phyloP scores from a whole-genome alignment of 345 rosid genomes.

The Stellera chamaejasme region DNA sequence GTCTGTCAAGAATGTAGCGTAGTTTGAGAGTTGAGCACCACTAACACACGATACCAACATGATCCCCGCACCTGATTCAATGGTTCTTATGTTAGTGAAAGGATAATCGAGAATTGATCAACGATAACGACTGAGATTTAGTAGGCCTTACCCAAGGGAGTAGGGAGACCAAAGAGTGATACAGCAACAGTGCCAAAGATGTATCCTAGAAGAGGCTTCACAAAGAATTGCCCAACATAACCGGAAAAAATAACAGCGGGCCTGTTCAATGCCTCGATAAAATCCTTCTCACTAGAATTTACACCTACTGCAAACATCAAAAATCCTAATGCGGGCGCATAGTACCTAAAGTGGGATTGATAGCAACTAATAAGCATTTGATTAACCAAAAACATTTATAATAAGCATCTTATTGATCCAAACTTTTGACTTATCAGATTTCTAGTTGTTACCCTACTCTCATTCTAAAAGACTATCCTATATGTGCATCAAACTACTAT shows the following conservation, averaged over 20 bases:
- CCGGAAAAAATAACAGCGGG: conserved; percentile 72
- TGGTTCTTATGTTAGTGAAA: conserved; percentile 4
- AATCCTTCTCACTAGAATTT: conserved; percentile 83
- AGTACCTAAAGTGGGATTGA: conserved; percentile 51
- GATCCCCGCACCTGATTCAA: conserved; percentile 70
- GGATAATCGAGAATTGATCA: neutral
- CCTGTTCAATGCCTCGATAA: conserved; percentile 76
- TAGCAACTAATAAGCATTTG: conserved; percentile 7
- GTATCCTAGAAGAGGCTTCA: conserved; percentile 88
- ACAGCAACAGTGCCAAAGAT: conserved; percentile 65
- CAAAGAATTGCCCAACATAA: conserved; percentile 67
- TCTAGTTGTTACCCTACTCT: no score
- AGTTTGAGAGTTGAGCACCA: conserved; percentile 93
- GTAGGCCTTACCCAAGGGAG: conserved; percentile 47
- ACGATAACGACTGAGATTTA: neutral
- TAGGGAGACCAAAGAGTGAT: conserved; percentile 65
- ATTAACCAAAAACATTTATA: neutral
- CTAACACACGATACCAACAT: conserved; percentile 97
- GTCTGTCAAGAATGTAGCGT: conserved; percentile 84
- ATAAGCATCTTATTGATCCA: neutral
- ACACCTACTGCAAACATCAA: conserved; percentile 98
- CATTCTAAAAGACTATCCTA: no score
- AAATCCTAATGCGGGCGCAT: conserved; percentile 91
- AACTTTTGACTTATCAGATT: neutral
- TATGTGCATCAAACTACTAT: no score